These are phyloP conservation scores for Parsonsia alboflavescens DNA, from an alignment of 257 asterid species.

Conservation along the genomic window DNA sequence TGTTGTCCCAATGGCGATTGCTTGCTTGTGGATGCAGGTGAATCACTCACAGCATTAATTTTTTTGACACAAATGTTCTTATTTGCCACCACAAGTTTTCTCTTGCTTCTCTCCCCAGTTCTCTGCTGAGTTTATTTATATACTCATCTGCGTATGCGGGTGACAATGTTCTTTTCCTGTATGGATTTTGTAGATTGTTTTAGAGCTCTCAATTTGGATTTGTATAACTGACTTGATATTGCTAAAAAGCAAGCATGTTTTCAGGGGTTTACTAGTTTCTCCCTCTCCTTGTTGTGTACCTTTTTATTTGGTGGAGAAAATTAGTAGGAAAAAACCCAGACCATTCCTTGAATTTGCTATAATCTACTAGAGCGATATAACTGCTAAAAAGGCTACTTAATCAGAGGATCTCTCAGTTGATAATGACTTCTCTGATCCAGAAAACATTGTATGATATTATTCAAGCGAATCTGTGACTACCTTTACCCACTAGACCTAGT, in stretches of 20 bases:
- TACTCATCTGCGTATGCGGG: not conserved
- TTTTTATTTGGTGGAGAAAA: not conserved
- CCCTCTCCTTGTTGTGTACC: not conserved
- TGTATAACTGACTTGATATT: not conserved
- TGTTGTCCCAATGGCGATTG: slow-evolving; percentile 92
- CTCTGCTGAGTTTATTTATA: not conserved
- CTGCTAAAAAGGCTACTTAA: not conserved
- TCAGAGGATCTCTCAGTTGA: not conserved
- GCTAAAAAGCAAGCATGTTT: not conserved
- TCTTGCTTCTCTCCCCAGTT: not conserved
- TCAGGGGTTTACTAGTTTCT: not conserved
- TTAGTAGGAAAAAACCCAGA: not conserved
- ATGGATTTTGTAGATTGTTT: not conserved
- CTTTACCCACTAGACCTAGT: not conserved
- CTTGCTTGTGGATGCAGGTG: slow-evolving; percentile 99
- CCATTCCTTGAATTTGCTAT: not conserved
- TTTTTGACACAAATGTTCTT: not conserved
- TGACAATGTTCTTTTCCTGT: not conserved
- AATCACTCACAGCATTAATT: slow-evolving; percentile 2
- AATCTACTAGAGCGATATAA: not conserved
- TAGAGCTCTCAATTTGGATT: not conserved
- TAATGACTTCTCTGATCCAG: not conserved
- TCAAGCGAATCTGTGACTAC: not conserved
- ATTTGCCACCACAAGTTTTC: not conserved
- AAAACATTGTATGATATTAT: not conserved